A percentile compares a stretch with the other conserved stretches of the same genome.
Conservation (phyloP, 371 early-diverging fungal genomes). For the Mucor mucedo region DNA sequence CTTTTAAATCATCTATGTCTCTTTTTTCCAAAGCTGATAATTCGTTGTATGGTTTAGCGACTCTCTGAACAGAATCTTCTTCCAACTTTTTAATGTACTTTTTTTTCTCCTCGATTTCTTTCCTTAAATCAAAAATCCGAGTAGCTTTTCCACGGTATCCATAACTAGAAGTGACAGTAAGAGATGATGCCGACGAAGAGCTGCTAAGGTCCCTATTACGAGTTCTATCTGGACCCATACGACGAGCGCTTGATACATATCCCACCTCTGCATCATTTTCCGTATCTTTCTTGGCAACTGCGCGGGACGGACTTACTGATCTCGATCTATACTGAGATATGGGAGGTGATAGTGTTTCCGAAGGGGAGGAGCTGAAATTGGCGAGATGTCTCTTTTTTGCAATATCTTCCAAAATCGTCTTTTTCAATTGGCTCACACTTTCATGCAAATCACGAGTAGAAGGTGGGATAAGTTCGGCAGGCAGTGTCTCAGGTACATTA, state of each 20-base stretch:
- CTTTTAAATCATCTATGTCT: slow-evolving; percentile 47
- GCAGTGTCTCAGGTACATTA: slow-evolving; percentile 79
- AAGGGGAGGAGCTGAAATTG: slow-evolving; percentile 48
- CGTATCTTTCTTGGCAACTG: slow-evolving; percentile 21
- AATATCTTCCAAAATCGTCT: slow-evolving; percentile 57
- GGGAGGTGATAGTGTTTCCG: slow-evolving; percentile 11
- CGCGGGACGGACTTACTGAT: slow-evolving; percentile 25
- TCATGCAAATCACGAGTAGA: slow-evolving; percentile 70
- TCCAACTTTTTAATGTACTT: slow-evolving; percentile 35
- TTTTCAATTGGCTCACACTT: slow-evolving; percentile 60
- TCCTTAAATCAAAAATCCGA: slow-evolving; percentile 60
- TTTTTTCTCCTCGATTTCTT: slow-evolving; percentile 60
- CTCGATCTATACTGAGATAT: slow-evolving; percentile 11
- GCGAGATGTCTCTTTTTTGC: slow-evolving; percentile 44
- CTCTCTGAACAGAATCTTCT: slow-evolving; percentile 29
- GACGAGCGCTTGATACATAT: slow-evolving; percentile 68
- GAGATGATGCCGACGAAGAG: slow-evolving; percentile 22
- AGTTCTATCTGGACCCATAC: slow-evolving; percentile 57
- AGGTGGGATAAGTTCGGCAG: slow-evolving; percentile 83
- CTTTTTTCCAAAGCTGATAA: slow-evolving; percentile 38
- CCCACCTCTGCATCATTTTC: slow-evolving; percentile 49
- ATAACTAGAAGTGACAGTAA: slow-evolving; percentile 33
- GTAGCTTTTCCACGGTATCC: slow-evolving; percentile 56
- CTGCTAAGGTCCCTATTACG: slow-evolving; percentile 40
- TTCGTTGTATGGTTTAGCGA: slow-evolving; percentile 33